Evolutionary conservation across 345 rosid species (phyloP).

Genomic region (Mercurialis annua): DNA sequence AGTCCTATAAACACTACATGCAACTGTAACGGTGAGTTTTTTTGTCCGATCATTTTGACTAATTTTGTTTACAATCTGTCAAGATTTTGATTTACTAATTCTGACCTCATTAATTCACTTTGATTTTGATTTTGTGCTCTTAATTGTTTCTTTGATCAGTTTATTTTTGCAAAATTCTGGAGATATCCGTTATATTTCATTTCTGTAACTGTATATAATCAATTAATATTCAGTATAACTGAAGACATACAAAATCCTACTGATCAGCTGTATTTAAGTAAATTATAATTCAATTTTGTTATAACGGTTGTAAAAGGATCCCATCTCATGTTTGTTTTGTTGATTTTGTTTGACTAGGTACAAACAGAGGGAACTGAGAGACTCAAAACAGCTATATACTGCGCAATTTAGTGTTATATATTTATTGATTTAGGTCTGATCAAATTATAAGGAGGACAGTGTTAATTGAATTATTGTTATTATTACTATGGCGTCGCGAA

Average conservation of each 20-base stretch:
- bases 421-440: too few relatives aligned
- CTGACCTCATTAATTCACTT: neutral
- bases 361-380: constrained; percentile 11
- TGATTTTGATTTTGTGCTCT: constrained; percentile 4
- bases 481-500: constrained; percentile 51
- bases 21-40: too few relatives aligned
- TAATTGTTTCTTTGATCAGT: constrained; percentile 24
- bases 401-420: too few relatives aligned
- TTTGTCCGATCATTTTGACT: too few relatives aligned
- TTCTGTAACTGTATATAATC: neutral
- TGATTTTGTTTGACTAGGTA: constrained; percentile 20
- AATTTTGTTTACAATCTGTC: too few relatives aligned
- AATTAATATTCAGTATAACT: too few relatives aligned
- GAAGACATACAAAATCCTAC: constrained; percentile 18
- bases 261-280: constrained; percentile 38
- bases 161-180: constrained; percentile 13
- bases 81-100: neutral
- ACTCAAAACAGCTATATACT: constrained; percentile 5
- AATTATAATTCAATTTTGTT: constrained; percentile 6
- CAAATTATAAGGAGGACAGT: too few relatives aligned
- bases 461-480: constrained; percentile 11
- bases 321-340: constrained; percentile 22
- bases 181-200: constrained; percentile 6
- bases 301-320: constrained; percentile 10
- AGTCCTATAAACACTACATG: too few relatives aligned